A percentile compares a stretch with the other conserved stretches of the same genome.
Evolutionary conservation across 805 yeast genomes (phyloP).

Genomic region (Ogataea chonburiensis): DNA sequence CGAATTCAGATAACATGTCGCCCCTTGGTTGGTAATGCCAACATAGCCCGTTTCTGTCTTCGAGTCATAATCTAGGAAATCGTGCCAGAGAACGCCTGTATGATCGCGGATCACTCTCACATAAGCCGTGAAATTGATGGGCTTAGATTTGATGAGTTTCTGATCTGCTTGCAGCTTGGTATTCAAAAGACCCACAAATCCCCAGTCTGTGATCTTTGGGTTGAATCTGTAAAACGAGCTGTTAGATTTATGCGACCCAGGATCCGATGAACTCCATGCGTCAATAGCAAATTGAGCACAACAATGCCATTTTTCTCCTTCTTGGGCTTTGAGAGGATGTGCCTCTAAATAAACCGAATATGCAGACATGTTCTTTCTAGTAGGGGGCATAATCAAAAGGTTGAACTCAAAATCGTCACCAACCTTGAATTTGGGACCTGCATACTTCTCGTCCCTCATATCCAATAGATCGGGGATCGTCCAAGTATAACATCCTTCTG

Average conservation of each 20-base stretch:
- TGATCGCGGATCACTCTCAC: slow-evolving; percentile 80
- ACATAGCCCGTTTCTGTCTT: slow-evolving; percentile 85
- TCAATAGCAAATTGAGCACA: slow-evolving; percentile 89
- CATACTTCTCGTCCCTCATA: slow-evolving; percentile 34
- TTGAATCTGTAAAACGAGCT: slow-evolving; percentile 78
- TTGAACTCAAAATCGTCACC: slow-evolving; percentile 65
- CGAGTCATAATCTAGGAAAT: slow-evolving; percentile 79
- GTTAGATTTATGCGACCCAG: slow-evolving; percentile 56
- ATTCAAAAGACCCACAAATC: slow-evolving; percentile 78
- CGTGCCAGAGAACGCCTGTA: slow-evolving; percentile 94
- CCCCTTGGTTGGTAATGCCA: slow-evolving; percentile 95
- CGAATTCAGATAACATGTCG: slow-evolving; percentile 95
- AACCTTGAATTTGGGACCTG: slow-evolving; percentile 48
- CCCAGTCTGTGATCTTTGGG: slow-evolving; percentile 88
- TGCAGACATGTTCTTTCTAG: slow-evolving; percentile 59
- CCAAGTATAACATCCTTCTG: slow-evolving; percentile 40
- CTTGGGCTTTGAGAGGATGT: slow-evolving; percentile 39
- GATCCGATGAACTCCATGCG: slow-evolving; percentile 77
- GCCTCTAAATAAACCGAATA: slow-evolving; percentile 84
- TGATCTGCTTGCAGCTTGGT: slow-evolving; percentile 40
- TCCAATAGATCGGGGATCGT: slow-evolving; percentile 35
- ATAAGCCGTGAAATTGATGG: slow-evolving; percentile 70
- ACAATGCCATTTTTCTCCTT: slow-evolving; percentile 63
- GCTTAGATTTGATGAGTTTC: slow-evolving; percentile 44
- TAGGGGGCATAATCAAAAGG: slow-evolving; percentile 67